Evolutionary conservation across 192 early-diverging fungal species (phyloP), one percentile per base, ranked within the genome.

Genomic region (Geosiphon pyriformis): DNA sequence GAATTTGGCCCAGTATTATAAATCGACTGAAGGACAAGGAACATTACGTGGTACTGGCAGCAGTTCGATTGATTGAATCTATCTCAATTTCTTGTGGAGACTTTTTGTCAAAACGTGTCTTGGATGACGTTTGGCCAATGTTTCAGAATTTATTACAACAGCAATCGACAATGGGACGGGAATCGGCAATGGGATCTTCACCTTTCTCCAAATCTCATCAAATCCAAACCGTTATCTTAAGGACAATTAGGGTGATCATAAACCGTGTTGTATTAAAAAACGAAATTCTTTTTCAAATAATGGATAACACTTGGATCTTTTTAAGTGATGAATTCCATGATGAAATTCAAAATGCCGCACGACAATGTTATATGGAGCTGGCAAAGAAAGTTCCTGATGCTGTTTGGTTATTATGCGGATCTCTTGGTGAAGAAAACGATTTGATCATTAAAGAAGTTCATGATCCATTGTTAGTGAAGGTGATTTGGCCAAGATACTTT

Each of bases 1-100:
- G 56, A 3, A 61, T 80, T 18, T 85, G 83, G 83, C 80, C 80
- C 0, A 68, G 71, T 0, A 72, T 81, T n/a, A 61, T 85, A 1
- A 67, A 72, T 0, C 67, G 76, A 7, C 57, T 74, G 29, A 70
- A 70, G 17, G 76, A 80, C 58, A 18, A 50, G 31, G 69, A 75
- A 48, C 67, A 66, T 20, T 73, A 66, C 37, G 76, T 80, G 7
- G 52, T 69, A n/a, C 68, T 78, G 20, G 46, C 71, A 35, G 73
- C 78, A 10, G 63, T 49, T 8, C 22, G 23, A 27, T 61, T 77
- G 17, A 65, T 80, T 8, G 63, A 80, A 53, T 51, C n/a, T 33
- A 42, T 80, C 20, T 49, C 78, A 22, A 58, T 67, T 42, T 27
- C 53, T 18, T 71, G 70, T 6, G 74, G 70, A 4, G 78, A 80